Conservation (phyloP, 169 alveolate genomes). For the Pseudocohnilembus persalinus region DNA sequence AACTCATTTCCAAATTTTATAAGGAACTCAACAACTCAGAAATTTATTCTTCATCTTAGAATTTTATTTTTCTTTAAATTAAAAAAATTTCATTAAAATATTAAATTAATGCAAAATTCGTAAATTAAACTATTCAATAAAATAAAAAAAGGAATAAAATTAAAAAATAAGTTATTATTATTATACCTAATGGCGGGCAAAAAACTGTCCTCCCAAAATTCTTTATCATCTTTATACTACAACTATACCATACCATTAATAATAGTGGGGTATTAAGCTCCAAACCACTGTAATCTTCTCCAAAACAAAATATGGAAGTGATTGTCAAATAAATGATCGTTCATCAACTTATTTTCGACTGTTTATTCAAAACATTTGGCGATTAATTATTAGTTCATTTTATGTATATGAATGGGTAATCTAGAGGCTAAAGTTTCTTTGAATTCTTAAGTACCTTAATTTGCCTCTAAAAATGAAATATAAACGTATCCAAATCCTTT, state of each 20-base stretch:
- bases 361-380: slow-evolving; percentile 16
- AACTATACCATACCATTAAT: not conserved
- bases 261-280: not conserved
- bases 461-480: slow-evolving; percentile 35
- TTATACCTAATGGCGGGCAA: not conserved
- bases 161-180: too few species aligned
- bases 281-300: slow-evolving; percentile 22
- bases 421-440: not conserved
- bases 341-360: slow-evolving; percentile 5
- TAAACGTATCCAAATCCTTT: slow-evolving; percentile 34
- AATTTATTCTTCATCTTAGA: not conserved
- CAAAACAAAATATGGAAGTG: slow-evolving; percentile 20
- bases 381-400: not conserved
- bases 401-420: slow-evolving; percentile 29
- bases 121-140: too few species aligned
- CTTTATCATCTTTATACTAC: not conserved
- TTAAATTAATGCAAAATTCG: too few species aligned
- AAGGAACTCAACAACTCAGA: not conserved
- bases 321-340: slow-evolving; percentile 17
- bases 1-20: not conserved
- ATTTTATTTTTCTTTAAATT: too few species aligned
- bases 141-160: too few species aligned
- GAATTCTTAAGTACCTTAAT: slow-evolving; percentile 31
- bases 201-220: not conserved
- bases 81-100: too few species aligned